Evolutionary conservation across 2,329 filamentous ascomycete genomes (phyloP).

Genomic region (Polychaeton citri): DNA sequence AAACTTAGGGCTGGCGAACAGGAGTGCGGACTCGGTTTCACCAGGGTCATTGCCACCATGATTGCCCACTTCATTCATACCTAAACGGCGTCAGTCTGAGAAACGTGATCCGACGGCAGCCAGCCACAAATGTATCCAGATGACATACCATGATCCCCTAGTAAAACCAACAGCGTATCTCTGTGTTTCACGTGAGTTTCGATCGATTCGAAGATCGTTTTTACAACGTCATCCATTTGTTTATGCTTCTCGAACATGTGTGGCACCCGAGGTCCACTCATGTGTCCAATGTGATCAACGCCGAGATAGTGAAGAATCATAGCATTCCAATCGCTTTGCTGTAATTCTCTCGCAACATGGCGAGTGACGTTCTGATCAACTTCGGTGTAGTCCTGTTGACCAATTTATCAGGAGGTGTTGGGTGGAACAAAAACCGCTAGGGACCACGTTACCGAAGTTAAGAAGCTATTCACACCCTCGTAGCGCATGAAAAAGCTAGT

Average conservation of each 20-base stretch:
- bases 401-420: too few species aligned
- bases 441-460: too few species aligned
- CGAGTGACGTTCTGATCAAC: conserved; percentile 92
- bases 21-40: conserved; percentile 77
- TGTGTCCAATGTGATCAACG: conserved; percentile 90
- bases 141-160: conserved; percentile 74
- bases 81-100: neutral
- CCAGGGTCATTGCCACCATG: conserved; percentile 83
- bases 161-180: conserved; percentile 68
- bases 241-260: conserved; percentile 82
- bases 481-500: too few species aligned
- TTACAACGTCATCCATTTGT: conserved; percentile 81
- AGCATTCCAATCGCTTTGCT: conserved; percentile 68
- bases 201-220: conserved; percentile 60
- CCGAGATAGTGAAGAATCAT: conserved; percentile 90
- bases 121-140: too few species aligned
- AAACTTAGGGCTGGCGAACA: conserved; percentile 88
- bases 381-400: conserved; percentile 90
- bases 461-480: too few species aligned
- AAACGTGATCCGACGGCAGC: too few species aligned
- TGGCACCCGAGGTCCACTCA: conserved; percentile 67
- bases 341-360: conserved; percentile 62
- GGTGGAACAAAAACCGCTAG: too few species aligned
- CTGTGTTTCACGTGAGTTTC: conserved; percentile 53
- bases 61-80: conserved; percentile 90